Percentiles rank a stretch among this genome's conserved stretches.
These are phyloP conservation scores for Hymenoscyphus infarciens DNA, from an alignment of 2,329 filamentous ascomycete genomes.

Conservation along the genomic window DNA sequence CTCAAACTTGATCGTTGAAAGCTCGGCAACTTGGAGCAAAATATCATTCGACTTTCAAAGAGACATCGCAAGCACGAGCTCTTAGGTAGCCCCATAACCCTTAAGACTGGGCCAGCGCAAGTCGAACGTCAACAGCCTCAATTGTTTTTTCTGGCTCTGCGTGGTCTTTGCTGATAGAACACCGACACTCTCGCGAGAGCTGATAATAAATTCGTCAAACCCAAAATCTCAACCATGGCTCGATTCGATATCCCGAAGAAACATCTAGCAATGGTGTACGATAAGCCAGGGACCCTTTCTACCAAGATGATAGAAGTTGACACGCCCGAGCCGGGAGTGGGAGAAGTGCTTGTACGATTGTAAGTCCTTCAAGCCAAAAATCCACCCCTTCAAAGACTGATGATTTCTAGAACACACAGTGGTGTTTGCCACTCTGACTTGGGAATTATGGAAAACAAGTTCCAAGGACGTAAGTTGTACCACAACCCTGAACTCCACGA, in stretches of 20 bases:
- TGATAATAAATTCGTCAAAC: no score
- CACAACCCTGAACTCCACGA: neutral
- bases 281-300: slow-evolving; percentile 61
- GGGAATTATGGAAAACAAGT: slow-evolving; percentile 49
- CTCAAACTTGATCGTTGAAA: no score
- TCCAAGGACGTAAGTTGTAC: slow-evolving; percentile 22
- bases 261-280: slow-evolving; percentile 62
- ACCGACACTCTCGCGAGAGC: no score
- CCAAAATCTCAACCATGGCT: neutral
- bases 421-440: slow-evolving; percentile 64
- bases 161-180: no score
- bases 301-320: slow-evolving; percentile 62
- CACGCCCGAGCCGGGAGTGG: slow-evolving; percentile 59
- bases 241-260: slow-evolving; percentile 49
- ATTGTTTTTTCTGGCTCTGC: no score
- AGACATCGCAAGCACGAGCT: no score
- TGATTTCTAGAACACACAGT: slow-evolving; percentile 49
- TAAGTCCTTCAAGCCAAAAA: slow-evolving; percentile 32
- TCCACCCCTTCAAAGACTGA: neutral
- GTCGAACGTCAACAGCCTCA: no score
- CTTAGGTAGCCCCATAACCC: no score
- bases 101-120: no score
- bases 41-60: no score
- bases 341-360: slow-evolving; percentile 61
- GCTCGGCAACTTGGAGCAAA: no score